Evolutionary conservation across 331 rosid genomes (phyloP).

Genomic region (Stylosanthes scabra): DNA sequence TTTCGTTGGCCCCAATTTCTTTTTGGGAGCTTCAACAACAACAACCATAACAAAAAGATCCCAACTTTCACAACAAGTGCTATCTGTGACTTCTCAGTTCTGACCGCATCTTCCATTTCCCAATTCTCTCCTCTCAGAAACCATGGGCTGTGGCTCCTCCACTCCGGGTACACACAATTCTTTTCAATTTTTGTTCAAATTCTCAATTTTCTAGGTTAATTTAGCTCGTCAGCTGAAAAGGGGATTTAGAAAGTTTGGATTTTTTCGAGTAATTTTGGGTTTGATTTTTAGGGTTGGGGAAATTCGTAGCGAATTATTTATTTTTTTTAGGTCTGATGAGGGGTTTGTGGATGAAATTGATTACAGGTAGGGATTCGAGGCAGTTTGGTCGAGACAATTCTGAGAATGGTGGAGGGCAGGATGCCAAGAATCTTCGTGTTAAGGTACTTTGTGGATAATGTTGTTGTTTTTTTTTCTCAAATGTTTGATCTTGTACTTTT

Average conservation of each 20-base stretch:
- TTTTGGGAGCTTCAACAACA: background rate
- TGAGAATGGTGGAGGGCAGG: conserved; percentile 71
- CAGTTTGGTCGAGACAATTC: conserved; percentile 63
- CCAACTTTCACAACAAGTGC: background rate
- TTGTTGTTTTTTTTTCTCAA: conserved; percentile 15
- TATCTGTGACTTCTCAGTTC: background rate
- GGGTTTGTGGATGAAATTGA: conserved; percentile 33
- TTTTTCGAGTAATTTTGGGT: conserved; percentile 19
- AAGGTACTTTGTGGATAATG: conserved; percentile 62
- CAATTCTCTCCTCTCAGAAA: conserved; percentile 30
- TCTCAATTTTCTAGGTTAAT: background rate
- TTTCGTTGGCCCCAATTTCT: conserved; percentile 26
- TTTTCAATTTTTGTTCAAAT: conserved; percentile 1
- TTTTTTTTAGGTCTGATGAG: conserved; percentile 30
- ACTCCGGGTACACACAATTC: conserved; percentile 58
- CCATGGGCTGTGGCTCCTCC: conserved; percentile 91
- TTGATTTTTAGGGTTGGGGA: conserved; percentile 37
- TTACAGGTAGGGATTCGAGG: conserved; percentile 73
- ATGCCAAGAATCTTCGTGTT: conserved; percentile 89
- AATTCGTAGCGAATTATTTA: conserved; percentile 6
- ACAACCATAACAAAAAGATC: background rate
- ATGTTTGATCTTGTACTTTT: background rate
- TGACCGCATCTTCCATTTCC: background rate
- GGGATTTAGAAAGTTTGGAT: background rate
- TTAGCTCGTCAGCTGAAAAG: conserved; percentile 35